Evolutionary conservation across 2,329 filamentous ascomycete species (phyloP).

Genomic region (Cryoendolithus antarcticus): DNA sequence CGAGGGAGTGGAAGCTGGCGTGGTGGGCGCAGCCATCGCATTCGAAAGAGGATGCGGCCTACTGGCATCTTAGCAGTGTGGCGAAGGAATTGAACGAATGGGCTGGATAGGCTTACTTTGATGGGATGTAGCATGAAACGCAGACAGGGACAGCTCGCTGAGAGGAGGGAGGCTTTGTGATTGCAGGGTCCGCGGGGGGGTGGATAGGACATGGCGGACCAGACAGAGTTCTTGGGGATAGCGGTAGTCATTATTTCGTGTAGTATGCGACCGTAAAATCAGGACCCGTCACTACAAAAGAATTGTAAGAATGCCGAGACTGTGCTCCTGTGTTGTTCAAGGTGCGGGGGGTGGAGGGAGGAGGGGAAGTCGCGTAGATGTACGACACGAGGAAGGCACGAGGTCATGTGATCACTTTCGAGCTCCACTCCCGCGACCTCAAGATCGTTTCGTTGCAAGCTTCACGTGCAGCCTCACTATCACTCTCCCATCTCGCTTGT

Average conservation of each 20-base stretch:
- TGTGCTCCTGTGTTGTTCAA: too few species aligned
- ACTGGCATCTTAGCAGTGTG: background rate
- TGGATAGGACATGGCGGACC: constrained; percentile 39
- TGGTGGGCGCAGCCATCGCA: constrained; percentile 46
- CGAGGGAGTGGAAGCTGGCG: constrained; percentile 42
- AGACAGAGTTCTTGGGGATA: constrained; percentile 31
- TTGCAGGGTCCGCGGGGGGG: constrained; percentile 41
- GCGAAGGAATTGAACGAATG: background rate
- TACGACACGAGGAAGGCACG: too few species aligned
- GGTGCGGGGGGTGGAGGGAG: too few species aligned
- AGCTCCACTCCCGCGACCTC: too few species aligned
- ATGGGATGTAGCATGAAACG: constrained; percentile 47
- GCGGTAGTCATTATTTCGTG: constrained; percentile 1
- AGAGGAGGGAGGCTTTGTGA: constrained; percentile 35
- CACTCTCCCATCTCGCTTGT: too few species aligned
- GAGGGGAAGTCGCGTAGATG: too few species aligned
- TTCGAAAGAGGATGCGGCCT: constrained; percentile 39
- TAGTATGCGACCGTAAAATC: too few species aligned
- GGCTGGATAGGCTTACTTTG: constrained; percentile 27
- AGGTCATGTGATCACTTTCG: too few species aligned
- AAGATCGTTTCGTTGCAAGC: too few species aligned
- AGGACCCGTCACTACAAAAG: too few species aligned
- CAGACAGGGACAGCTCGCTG: constrained; percentile 37
- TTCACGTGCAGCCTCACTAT: too few species aligned
- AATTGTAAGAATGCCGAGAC: too few species aligned